Percentiles rank a stretch among this genome's conserved stretches.
phyloP scores from a whole-genome alignment of 768 basidiomycete species.

The Gyrodon lividus region DNA sequence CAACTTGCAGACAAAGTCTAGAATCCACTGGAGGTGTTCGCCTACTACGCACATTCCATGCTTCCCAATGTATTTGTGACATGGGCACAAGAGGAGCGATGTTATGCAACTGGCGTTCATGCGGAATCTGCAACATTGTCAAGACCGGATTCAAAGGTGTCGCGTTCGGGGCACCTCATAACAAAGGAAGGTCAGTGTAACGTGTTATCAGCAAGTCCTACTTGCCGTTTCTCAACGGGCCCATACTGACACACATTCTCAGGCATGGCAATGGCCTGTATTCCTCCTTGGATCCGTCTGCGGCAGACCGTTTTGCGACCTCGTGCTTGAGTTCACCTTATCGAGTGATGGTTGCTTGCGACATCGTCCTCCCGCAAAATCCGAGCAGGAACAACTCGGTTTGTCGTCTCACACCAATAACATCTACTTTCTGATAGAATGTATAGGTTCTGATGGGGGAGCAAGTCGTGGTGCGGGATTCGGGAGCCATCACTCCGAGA shows the following conservation, averaged over 20 bases:
- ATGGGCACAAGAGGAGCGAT: constrained; percentile 51
- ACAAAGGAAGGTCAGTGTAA: constrained; percentile 51
- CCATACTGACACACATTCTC: neutral
- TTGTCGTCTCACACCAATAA: constrained; percentile 17
- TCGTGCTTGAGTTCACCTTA: constrained; percentile 67
- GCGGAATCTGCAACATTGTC: constrained; percentile 61
- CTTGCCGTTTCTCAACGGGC: neutral
- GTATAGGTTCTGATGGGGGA: constrained; percentile 46
- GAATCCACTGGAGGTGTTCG: constrained; percentile 36
- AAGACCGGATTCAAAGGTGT: constrained; percentile 57
- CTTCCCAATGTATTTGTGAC: constrained; percentile 68
- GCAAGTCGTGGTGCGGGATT: constrained; percentile 49
- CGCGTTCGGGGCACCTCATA: constrained; percentile 52
- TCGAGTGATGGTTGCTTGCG: constrained; percentile 63
- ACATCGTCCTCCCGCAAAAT: constrained; percentile 42
- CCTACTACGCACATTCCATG: constrained; percentile 60
- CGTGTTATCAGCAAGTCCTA: constrained; percentile 1
- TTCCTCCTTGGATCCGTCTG: constrained; percentile 56
- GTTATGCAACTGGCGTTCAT: constrained; percentile 59
- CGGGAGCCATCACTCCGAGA: constrained; percentile 58
- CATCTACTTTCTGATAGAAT: constrained; percentile 28
- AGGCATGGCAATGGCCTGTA: constrained; percentile 67
- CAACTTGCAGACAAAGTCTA: constrained; percentile 29
- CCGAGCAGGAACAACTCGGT: constrained; percentile 25
- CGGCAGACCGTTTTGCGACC: constrained; percentile 60